These are phyloP conservation scores for Boletus pseudo-olivaceus DNA, from an alignment of 768 basidiomycete species.

Conservation along the genomic window DNA sequence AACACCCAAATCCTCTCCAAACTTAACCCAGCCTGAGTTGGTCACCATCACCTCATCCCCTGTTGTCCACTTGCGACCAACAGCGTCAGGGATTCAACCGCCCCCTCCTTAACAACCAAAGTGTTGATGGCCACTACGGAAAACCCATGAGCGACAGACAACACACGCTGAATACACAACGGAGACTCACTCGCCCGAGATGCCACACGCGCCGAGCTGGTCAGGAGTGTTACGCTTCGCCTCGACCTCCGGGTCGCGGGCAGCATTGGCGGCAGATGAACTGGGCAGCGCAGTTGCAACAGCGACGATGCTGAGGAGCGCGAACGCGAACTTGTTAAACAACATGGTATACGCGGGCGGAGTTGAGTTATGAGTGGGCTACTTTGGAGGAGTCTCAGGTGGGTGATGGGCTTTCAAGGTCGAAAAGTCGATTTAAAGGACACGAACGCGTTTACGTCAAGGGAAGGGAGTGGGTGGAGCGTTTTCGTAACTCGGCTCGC, in stretches of 20 bases:
- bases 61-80: not conserved
- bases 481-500: not conserved
- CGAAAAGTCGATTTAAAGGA: not conserved
- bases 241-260: not conserved
- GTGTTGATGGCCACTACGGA: not conserved
- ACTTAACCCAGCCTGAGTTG: not conserved
- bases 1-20: too few relatives aligned
- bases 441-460: not conserved
- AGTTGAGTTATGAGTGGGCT: too few relatives aligned
- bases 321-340: constrained; percentile 5
- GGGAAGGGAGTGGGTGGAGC: not conserved
- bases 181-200: not conserved
- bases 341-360: not conserved
- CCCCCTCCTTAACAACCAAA: not conserved
- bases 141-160: not conserved
- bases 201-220: not conserved
- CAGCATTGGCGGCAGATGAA: not conserved
- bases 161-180: not conserved
- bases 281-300: too few relatives aligned
- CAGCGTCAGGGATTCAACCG: not conserved
- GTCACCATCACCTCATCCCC: not conserved
- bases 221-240: too few relatives aligned
- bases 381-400: not conserved
- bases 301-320: not conserved
- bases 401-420: too few relatives aligned